Evolutionary conservation across 2,329 filamentous ascomycete genomes (phyloP), one percentile per base, ranked within the genome.

Genomic region (Aspergillus fumigatus): DNA sequence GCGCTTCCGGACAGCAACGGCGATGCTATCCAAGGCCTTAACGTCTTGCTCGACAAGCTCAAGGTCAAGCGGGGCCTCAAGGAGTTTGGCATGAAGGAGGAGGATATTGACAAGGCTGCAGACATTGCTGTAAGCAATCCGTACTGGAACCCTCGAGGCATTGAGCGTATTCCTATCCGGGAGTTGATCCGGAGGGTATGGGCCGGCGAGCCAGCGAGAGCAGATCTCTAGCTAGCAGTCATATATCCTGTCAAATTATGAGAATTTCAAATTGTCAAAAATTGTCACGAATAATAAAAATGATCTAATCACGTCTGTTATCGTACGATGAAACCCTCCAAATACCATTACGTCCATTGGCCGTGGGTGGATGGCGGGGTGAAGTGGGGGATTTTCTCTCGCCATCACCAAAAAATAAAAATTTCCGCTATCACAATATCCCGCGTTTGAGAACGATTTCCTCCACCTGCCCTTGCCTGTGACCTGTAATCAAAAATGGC

Each of bases 171-270:
- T 6, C 74, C 74, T 0, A 79, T 86, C 49, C 73, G 79, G 40
- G 83, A 86, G 67, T 65, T 85, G 59, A 80, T 87, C 48, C 73
- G 83, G 55, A 74, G 84, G 54, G 82, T 82, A n/a, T 86, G 82
- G 80, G 82, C 82, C 55, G 84, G 84, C 3, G 83, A 87, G 63
- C 75, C 77, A 29, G 83, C 83, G 10, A 76, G 71, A 56, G 77
- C 75, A n/a, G 76, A 84, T 69, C 66, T 83, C 62, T 84, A 73
- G 62, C 67, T 62, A 52, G 35, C 10, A 35, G 14, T 14, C 48
- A n/a, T 23, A 29, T 48, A 8, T 51, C n/a, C 47, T 17, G 14
- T 14, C n/a, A 51, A 51, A 43, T 53, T 59, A 56, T 41, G 21
- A 23, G 23, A 35, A 14, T 23, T n/a, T 14, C 17, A 27, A 47